Conservation (phyloP, 2,329 filamentous ascomycete genomes). For the Cytospora schulzeri region DNA sequence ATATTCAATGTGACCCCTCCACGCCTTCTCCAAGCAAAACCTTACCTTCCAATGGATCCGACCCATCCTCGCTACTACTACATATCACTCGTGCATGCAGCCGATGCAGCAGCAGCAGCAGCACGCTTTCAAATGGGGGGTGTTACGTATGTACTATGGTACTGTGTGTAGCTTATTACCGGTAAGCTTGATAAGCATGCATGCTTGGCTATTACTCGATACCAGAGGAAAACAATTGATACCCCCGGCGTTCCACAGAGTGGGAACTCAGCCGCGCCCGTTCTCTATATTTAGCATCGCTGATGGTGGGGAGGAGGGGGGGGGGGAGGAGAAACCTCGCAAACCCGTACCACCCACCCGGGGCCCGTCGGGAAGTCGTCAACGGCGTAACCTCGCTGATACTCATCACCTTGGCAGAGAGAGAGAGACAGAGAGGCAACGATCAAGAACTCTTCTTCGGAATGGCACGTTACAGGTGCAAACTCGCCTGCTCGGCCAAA, state of each 20-base stretch:
- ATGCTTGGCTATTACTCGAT: neutral
- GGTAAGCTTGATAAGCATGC: neutral
- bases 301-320: neutral
- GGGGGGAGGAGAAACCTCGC: neutral
- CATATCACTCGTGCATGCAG: neutral
- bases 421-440: neutral
- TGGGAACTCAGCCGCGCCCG: slow-evolving; percentile 13
- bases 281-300: slow-evolving; percentile 16
- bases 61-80: neutral
- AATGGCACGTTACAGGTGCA: neutral
- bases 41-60: neutral
- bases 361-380: neutral
- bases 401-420: neutral
- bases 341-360: neutral
- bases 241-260: neutral
- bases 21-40: neutral
- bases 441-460: neutral
- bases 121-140: neutral
- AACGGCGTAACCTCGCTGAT: neutral
- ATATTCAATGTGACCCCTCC: no score
- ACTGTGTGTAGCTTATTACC: neutral
- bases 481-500: neutral
- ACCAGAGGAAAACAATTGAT: neutral
- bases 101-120: neutral
- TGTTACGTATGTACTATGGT: no score